Conservation (phyloP, 73 alveolate species). For the Paramecium sonneborni region DNA sequence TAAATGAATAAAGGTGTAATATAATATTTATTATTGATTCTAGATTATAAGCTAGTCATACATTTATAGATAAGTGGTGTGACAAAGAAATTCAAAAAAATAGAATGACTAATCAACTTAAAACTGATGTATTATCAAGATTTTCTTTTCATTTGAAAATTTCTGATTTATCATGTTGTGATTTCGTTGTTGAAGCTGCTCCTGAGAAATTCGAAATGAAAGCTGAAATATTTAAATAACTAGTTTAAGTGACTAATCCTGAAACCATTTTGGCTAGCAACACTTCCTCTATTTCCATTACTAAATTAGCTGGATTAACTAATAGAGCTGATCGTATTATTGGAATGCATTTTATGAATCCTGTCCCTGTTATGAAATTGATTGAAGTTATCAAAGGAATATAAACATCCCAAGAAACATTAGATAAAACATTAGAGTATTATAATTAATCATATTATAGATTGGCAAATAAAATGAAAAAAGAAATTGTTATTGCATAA, state of each 20-base stretch:
- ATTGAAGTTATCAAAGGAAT: constrained; percentile 93
- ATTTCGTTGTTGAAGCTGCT: constrained; percentile 90
- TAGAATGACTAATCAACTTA: constrained; percentile 71
- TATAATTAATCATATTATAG: neutral
- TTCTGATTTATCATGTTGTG: constrained; percentile 72
- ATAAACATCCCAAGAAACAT: constrained; percentile 85
- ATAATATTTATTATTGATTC: neutral
- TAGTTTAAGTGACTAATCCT: constrained; percentile 64
- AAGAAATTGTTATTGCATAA: constrained; percentile 79
- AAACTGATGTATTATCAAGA: constrained; percentile 62
- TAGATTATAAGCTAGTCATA: constrained; percentile 63
- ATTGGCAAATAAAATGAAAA: constrained; percentile 81
- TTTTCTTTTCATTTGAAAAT: constrained; percentile 61
- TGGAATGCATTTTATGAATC: constrained; percentile 98
- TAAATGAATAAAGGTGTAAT: constrained; percentile 66
- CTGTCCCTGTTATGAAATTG: constrained; percentile 97
- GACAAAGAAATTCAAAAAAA: constrained; percentile 82
- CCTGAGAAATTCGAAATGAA: constrained; percentile 83
- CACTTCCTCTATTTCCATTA: constrained; percentile 93
- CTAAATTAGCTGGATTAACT: constrained; percentile 92
- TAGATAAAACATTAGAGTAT: constrained; percentile 73
- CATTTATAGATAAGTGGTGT: constrained; percentile 78
- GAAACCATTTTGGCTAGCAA: constrained; percentile 91
- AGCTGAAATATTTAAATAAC: constrained; percentile 65
- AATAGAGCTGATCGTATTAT: constrained; percentile 82